Conservation (phyloP, 2,329 filamentous ascomycete genomes). For the Dactylellina parvicollis region DNA sequence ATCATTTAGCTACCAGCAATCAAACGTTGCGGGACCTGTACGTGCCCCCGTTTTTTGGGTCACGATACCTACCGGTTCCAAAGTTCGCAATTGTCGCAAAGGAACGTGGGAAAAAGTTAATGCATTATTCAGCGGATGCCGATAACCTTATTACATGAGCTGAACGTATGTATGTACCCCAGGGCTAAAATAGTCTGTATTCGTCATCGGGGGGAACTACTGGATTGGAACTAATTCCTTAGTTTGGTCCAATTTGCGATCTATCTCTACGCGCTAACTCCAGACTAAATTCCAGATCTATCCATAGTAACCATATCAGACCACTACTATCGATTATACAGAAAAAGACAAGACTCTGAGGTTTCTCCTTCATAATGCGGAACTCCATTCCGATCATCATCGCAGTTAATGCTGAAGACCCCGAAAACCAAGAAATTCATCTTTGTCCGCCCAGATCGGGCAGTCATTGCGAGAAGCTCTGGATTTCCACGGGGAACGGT, state of each 20-base stretch:
- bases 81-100: too few species aligned
- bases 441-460: slow-evolving; percentile 37
- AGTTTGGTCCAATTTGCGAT: not conserved
- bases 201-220: slow-evolving; percentile 2
- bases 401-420: slow-evolving; percentile 36
- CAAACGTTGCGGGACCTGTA: not conserved
- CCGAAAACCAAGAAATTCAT: slow-evolving; percentile 24
- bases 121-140: slow-evolving; percentile 32
- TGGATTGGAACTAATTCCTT: too few species aligned
- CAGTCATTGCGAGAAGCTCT: slow-evolving; percentile 42
- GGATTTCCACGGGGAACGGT: slow-evolving; percentile 1
- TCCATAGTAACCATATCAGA: slow-evolving; percentile 27
- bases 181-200: not conserved
- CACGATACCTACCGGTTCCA: too few species aligned
- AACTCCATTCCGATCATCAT: slow-evolving; percentile 27
- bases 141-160: slow-evolving; percentile 33
- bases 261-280: too few species aligned
- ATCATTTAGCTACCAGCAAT: slow-evolving; percentile 18
- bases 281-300: not conserved
- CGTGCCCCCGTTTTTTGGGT: too few species aligned
- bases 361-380: slow-evolving; percentile 30
- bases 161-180: not conserved
- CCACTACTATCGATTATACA: not conserved
- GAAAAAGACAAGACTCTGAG: not conserved
- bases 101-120: too few species aligned